Evolutionary conservation across 2,329 filamentous ascomycete species (phyloP).

Genomic region (Colletotrichum agaves): DNA sequence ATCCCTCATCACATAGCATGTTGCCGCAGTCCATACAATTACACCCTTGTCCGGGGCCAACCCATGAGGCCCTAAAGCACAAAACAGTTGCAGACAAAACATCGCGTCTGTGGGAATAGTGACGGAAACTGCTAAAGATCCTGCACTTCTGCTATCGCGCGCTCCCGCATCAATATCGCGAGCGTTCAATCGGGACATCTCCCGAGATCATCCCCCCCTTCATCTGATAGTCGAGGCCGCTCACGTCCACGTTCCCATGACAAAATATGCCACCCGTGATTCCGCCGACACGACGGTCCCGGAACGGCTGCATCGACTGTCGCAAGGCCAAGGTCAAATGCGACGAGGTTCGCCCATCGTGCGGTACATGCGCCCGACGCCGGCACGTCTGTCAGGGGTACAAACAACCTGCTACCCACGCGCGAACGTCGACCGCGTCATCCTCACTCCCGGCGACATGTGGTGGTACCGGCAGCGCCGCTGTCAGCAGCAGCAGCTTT

Average conservation of each 20-base stretch:
- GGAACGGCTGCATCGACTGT: slow-evolving; percentile 48
- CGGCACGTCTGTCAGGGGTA: slow-evolving; percentile 46
- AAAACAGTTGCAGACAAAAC: slow-evolving; percentile 1
- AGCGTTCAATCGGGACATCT: background rate
- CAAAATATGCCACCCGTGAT: slow-evolving; percentile 22
- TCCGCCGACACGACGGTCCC: slow-evolving; percentile 39
- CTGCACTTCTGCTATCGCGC: background rate
- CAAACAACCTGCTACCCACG: slow-evolving; percentile 22
- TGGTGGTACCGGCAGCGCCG: background rate
- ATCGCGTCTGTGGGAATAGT: slow-evolving; percentile 5
- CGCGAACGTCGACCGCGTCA: slow-evolving; percentile 1
- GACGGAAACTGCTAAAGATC: slow-evolving; percentile 2
- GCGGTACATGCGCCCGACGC: slow-evolving; percentile 47
- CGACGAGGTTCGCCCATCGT: slow-evolving; percentile 45
- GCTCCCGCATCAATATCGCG: background rate
- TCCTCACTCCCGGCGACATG: background rate
- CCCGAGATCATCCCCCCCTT: background rate
- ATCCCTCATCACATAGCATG: slow-evolving; percentile 7
- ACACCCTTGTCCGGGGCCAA: slow-evolving; percentile 20
- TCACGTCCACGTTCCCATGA: background rate
- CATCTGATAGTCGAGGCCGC: background rate
- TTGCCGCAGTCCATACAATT: background rate
- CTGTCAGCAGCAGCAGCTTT: background rate
- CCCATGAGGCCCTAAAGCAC: background rate
- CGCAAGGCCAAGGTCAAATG: slow-evolving; percentile 47